Evolutionary conservation across 441 rosid genomes (phyloP).

Genomic region (Populus hybrid): DNA sequence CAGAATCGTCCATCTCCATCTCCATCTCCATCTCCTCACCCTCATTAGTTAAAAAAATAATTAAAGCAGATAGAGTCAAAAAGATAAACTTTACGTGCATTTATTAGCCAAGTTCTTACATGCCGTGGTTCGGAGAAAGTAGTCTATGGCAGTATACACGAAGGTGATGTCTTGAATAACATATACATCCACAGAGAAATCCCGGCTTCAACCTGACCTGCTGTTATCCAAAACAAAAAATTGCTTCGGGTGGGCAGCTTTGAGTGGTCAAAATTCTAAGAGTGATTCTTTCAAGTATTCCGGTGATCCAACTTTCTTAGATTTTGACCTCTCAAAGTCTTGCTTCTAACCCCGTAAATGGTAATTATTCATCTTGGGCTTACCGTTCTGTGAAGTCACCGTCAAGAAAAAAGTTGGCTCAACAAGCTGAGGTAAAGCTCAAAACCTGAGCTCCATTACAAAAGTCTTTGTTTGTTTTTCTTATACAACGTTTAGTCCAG

Average conservation of each 20-base stretch:
- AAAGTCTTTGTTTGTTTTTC: background rate
- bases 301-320: background rate
- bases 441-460: background rate
- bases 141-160: background rate
- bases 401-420: background rate
- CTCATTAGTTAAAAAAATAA: too few relatives aligned
- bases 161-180: background rate
- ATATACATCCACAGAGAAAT: too few relatives aligned
- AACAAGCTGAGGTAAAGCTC: background rate
- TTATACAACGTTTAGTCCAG: background rate
- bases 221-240: background rate
- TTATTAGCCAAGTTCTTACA: background rate
- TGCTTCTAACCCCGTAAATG: background rate
- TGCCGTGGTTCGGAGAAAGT: background rate
- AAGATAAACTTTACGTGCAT: background rate
- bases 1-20: background rate
- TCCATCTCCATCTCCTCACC: background rate
- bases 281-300: background rate
- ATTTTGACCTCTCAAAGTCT: background rate
- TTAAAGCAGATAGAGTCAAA: too few relatives aligned
- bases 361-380: background rate
- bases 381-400: background rate
- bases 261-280: background rate
- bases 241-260: background rate
- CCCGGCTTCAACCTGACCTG: background rate